These are phyloP conservation scores for Bacterosira constricta DNA, from an alignment of 108 stramenopile species.

Conservation along the genomic window DNA sequence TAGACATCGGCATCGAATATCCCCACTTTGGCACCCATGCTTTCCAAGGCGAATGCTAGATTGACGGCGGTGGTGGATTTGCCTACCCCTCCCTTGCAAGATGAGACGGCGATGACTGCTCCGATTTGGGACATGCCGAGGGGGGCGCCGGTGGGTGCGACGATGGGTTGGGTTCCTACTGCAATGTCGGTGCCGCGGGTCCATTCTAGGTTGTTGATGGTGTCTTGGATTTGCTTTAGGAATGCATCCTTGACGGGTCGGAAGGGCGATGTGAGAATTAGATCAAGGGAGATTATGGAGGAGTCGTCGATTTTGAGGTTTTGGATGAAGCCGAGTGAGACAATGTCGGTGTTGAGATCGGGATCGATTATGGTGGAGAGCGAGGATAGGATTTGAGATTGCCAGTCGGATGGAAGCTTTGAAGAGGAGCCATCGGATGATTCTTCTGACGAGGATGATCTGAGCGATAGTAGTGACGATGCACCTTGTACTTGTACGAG, in stretches of 20 bases:
- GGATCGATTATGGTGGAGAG: constrained; percentile 78
- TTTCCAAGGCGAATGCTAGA: constrained; percentile 89
- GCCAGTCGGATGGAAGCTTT: constrained; percentile 77
- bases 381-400: constrained; percentile 61
- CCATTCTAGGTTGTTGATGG: constrained; percentile 61
- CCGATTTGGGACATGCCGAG: constrained; percentile 77
- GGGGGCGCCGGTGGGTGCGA: constrained; percentile 47
- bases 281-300: constrained; percentile 65
- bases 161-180: constrained; percentile 66
- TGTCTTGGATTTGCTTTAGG: constrained; percentile 57
- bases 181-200: constrained; percentile 53
- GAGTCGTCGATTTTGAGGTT: constrained; percentile 60
- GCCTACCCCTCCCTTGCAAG: constrained; percentile 97
- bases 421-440: no score
- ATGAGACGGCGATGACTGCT: constrained; percentile 80
- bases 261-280: constrained; percentile 79
- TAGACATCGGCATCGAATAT: constrained; percentile 98
- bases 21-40: constrained; percentile 83
- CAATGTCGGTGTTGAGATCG: constrained; percentile 76
- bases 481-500: no score
- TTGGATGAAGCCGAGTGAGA: constrained; percentile 76
- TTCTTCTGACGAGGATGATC: no score
- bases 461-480: no score
- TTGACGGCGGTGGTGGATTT: constrained; percentile 97
- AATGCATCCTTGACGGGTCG: constrained; percentile 81